These are phyloP conservation scores for Guadua angustifolia DNA, from an alignment of 176 grass and related monocot genomes.

Conservation along the genomic window DNA sequence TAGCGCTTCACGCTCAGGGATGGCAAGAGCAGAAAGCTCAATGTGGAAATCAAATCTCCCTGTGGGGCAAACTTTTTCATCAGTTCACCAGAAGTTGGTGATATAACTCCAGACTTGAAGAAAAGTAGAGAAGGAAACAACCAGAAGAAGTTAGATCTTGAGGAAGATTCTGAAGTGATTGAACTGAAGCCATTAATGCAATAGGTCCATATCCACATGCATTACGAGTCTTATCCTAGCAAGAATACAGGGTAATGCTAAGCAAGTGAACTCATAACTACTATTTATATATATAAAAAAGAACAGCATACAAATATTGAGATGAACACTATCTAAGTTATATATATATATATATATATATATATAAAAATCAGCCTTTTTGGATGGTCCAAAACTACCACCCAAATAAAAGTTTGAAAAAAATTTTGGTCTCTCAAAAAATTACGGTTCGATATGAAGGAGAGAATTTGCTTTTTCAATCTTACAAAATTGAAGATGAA, in stretches of 20 bases:
- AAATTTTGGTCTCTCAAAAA: too few species aligned
- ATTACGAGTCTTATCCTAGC: slow-evolving; percentile 70
- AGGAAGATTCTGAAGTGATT: slow-evolving; percentile 79
- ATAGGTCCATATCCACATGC: slow-evolving; percentile 86
- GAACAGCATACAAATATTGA: slow-evolving; percentile 13
- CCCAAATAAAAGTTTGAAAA: too few species aligned
- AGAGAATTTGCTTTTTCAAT: too few species aligned
- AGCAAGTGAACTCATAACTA: slow-evolving; percentile 31
- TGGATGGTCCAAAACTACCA: too few species aligned
- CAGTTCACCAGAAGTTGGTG: slow-evolving; percentile 25
- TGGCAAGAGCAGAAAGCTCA: slow-evolving; percentile 81
- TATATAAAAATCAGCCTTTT: too few species aligned
- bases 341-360: too few species aligned
- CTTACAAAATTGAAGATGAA: too few species aligned
- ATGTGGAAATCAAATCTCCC: slow-evolving; percentile 96
- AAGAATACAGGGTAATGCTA: slow-evolving; percentile 33
- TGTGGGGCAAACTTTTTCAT: slow-evolving; percentile 43
- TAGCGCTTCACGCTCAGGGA: slow-evolving; percentile 75
- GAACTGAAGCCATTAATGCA: slow-evolving; percentile 80
- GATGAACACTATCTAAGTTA: not conserved
- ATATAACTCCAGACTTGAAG: slow-evolving; percentile 6
- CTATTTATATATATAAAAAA: slow-evolving; percentile 17
- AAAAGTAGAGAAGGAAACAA: slow-evolving; percentile 45
- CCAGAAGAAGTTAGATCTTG: slow-evolving; percentile 84
- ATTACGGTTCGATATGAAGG: too few species aligned